Evolutionary conservation across 208 protist genomes (phyloP), one percentile per base, ranked within the genome.

Genomic region (Trypanosoma scelopori): DNA sequence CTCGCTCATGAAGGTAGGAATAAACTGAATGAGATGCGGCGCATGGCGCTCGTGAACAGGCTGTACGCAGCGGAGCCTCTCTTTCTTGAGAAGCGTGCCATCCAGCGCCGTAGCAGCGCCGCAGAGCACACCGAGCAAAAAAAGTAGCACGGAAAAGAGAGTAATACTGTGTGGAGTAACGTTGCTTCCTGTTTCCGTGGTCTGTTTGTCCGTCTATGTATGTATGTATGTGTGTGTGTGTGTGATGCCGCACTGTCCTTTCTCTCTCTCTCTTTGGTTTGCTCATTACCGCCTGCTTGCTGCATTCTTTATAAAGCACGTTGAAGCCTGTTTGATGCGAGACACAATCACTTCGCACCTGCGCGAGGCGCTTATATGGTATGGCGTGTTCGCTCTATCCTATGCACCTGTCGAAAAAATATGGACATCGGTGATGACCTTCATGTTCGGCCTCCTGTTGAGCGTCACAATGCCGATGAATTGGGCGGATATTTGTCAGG

Each of bases 1-100:
- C 52, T 92, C 3, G 46, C 46, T 6, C 63, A 73, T 22, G 81
- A 91, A 7, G 87, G 82, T 15, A 59, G 53, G 18, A 65, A 76
- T 22, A 78, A 87, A 78, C 79, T 93, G 18, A 71, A 64, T 13
- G 77, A 96, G 67, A 84, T 96, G 81, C 78, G 91, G 69, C 87
- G 90, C 20, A 96, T 96, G 90, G 85, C 80, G 16, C 35, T 91
- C 23, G 79, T 92, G 43, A 96, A 89, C 67, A 75, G 82, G n/a
- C 65, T 96, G 61, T 96, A 92, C 71, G 50, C 82, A 1, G 51
- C 77, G 16, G 65, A 86, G n/a, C 78, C 77, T 3, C 74, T 92
- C 9, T 87, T 85, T 65, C 68, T 96, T 12, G 87, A 93, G 74
- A 52, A 63, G 1, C 69, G 68, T 3, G 58, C 49, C 52, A 27